Evolutionary conservation across 192 early-diverging fungal genomes (phyloP).

Genomic region (Entomortierella parvispora): DNA sequence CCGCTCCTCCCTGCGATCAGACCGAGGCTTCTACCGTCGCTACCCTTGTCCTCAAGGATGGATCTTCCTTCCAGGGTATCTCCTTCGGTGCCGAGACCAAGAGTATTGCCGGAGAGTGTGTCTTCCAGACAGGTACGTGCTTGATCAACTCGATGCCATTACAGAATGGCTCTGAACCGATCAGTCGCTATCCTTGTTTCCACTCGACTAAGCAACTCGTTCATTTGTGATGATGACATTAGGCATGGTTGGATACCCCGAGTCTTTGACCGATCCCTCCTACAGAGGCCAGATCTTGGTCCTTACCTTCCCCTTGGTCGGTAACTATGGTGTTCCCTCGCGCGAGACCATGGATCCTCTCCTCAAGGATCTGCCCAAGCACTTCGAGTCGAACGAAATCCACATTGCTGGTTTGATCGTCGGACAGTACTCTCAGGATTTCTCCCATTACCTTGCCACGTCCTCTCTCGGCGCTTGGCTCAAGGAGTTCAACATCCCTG

Average conservation of each 20-base stretch:
- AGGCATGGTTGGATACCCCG: constrained; percentile 99
- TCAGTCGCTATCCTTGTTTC: too few species aligned
- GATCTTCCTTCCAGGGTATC: constrained; percentile 84
- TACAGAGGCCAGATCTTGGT: constrained; percentile 99
- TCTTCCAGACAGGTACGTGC: constrained; percentile 94
- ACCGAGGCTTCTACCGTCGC: constrained; percentile 60
- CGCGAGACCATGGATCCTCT: constrained; percentile 83
- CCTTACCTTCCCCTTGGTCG: constrained; percentile 96
- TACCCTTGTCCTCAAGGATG: constrained; percentile 88
- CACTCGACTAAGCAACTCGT: too few species aligned
- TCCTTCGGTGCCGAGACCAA: constrained; percentile 94
- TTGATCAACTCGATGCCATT: background rate
- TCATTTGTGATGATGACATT: background rate
- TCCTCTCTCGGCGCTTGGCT: constrained; percentile 91
- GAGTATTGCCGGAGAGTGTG: constrained; percentile 94
- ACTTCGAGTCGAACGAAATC: constrained; percentile 97
- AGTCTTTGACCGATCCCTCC: constrained; percentile 97
- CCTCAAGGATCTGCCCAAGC: constrained; percentile 88
- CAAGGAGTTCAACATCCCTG: constrained; percentile 92
- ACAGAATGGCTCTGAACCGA: too few species aligned
- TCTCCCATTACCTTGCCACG: constrained; percentile 91
- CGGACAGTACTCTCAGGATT: constrained; percentile 91
- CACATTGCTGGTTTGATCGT: constrained; percentile 94
- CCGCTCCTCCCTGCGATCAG: constrained; percentile 42
- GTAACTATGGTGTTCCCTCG: constrained; percentile 98